Base-by-base conservation (phyloP, 495 filamentous ascomycete species). In the Penicillium nucicola region DNA sequence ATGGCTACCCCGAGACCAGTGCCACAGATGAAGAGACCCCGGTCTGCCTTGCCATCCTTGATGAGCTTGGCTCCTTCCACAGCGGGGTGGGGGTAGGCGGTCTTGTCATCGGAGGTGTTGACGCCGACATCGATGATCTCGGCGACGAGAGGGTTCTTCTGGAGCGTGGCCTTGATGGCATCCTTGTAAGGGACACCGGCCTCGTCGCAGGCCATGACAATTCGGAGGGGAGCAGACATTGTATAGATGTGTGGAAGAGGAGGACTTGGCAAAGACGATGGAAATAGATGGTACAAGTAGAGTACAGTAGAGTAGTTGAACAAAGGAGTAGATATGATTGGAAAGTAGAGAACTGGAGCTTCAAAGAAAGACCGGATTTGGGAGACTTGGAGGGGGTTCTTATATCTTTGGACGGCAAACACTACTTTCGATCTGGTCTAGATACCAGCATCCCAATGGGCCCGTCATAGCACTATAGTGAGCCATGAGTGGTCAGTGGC, bases 1-100 rank as follows among this genome's bases (percentile, higher is more conserved):
- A 95, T 95, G 52, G 89, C 89, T 9, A 95, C 89, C 4, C 89
- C 89, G 22, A 95, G 78, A 2, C 89, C 89, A 4, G 89, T 95
- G 10, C 89, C 89, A 71, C 89, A 95, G 75, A 95, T 90, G 59
- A 92, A 79, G 36, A 95, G 77, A 2, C 88, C 89, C 30, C 89
- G 84, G 67, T 95, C 89, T 15, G 77, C 83, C 66, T 77, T 71
- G 59, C 89, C 88, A 22, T 77, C 74, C 18, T 74, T 76, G 52
- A 92, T 83, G 17, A 87, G 78, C 60, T 84, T 72, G 42, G 78
- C 84, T 10, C 86, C 87, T 42, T 77, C 78, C 28, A 88, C 86
- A 42, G 89, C 89, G 45, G 87, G 78, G 73, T 89, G 86, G 3
- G 89, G 88, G 65, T 95, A 95, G 34, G 88, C 86, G 9, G 87